Base-by-base conservation (phyloP, 225 moss, liverwort and hornwort species). In the Physcomitrellopsis africana region DNA sequence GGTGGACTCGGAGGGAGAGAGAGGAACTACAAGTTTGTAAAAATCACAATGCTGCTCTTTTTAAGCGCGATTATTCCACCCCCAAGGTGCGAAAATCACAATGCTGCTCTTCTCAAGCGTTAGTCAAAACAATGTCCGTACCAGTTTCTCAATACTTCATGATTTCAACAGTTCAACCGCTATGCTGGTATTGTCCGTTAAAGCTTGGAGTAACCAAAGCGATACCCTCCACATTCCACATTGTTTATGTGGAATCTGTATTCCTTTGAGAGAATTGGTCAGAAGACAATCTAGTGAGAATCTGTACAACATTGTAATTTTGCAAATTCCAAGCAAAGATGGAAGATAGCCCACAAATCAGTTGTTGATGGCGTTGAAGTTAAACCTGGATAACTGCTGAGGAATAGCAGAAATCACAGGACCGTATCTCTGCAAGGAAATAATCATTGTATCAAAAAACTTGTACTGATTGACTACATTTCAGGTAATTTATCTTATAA, bases 331-430 rank as follows among this genome's bases (percentile, higher is more conserved):
- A 22, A n/a, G 69, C 62, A 13, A 4, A 58, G 65, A 69, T 73
- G 65, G 69, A 77, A 68, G 47, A 48, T 47, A 51, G 11, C 60
- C 27, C 56, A 41, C 37, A 65, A 53, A 48, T 76, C 67, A 99
- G 70, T 92, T 95, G 87, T 99, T 93, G 81, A 99, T 95, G 44
- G 95, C 90, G 67, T 95, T 95, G 80, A 99, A 99, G 70, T 99
- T 99, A 69, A 99, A 99, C 84, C 95, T 85, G 27, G 97, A 99
- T 65, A 99, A 81, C 81, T 99, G 97, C 83, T 99, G 95, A 44
- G 97, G 95, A 70, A 99, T 99, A 10, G 97, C 97, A 67, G 97
- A 99, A 80, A 99, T 99, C 54, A 99, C 97, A 66, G 97, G 97
- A 44, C 97, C 97, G 66, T 99, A 99, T 82, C 97, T 95, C 97